Evolutionary conservation across 2,329 filamentous ascomycete genomes (phyloP).

Genomic region (Alternaria burnsii): DNA sequence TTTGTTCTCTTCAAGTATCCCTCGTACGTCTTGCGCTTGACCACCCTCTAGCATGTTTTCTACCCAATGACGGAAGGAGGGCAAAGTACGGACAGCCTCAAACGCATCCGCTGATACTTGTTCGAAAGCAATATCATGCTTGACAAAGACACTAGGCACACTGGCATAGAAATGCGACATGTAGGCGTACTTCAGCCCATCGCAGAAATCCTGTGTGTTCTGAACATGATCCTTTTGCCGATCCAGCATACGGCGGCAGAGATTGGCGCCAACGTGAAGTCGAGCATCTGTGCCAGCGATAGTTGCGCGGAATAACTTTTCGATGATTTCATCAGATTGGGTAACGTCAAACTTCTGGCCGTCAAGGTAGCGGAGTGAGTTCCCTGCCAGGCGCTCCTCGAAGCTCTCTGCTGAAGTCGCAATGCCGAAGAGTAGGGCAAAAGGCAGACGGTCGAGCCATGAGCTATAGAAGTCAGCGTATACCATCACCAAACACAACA

Average conservation of each 20-base stretch:
- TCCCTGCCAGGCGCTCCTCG: constrained; percentile 75
- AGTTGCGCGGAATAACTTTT: constrained; percentile 73
- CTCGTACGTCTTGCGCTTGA: constrained; percentile 55
- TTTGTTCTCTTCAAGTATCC: constrained; percentile 68
- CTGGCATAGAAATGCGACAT: constrained; percentile 90
- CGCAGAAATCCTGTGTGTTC: constrained; percentile 75
- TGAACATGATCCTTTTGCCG: constrained; percentile 80
- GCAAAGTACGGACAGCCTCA: constrained; percentile 71
- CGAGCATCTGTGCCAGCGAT: constrained; percentile 66
- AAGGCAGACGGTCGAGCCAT: constrained; percentile 79
- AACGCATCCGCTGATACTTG: constrained; percentile 68
- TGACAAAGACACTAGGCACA: constrained; percentile 71
- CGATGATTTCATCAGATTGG: constrained; percentile 74
- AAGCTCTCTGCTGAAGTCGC: constrained; percentile 84
- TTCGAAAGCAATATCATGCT: constrained; percentile 42
- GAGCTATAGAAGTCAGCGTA: constrained; percentile 54
- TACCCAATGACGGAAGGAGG: constrained; percentile 65
- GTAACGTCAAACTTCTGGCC: constrained; percentile 81
- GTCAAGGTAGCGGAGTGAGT: constrained; percentile 71
- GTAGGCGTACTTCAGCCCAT: constrained; percentile 78
- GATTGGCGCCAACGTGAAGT: constrained; percentile 69
- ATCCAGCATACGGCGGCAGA: constrained; percentile 71
- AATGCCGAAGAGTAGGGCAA: constrained; percentile 79
- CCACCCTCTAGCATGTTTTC: constrained; percentile 53
- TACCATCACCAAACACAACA: too few relatives aligned